Conservation (phyloP, 2,329 filamentous ascomycete species). For the Arthrobotrys megalospora region DNA sequence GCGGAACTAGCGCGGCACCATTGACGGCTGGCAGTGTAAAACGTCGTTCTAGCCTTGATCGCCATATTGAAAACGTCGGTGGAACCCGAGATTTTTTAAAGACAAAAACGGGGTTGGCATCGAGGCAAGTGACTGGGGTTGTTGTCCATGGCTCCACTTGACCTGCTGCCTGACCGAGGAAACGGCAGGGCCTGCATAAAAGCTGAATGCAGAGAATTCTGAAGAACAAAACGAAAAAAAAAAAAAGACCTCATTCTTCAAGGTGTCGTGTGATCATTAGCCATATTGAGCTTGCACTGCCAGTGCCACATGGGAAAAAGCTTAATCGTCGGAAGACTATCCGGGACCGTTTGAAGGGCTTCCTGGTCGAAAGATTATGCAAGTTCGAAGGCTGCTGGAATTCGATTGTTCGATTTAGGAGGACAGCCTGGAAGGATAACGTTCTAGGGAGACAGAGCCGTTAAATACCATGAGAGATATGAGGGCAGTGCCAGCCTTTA, state of each 20-base stretch:
- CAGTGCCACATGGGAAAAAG: constrained; percentile 27
- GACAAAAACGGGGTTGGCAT: constrained; percentile 9
- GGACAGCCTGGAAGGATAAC: background rate
- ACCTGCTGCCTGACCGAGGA: constrained; percentile 20
- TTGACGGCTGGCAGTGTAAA: background rate
- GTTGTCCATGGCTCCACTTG: constrained; percentile 6
- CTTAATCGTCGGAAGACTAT: constrained; percentile 16
- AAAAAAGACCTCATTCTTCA: constrained; percentile 20
- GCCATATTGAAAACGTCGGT: constrained; percentile 4
- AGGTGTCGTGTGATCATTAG: constrained; percentile 25
- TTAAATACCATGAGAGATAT: constrained; percentile 2
- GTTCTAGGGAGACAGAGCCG: background rate
- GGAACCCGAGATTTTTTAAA: constrained; percentile 22
- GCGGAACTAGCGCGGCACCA: constrained; percentile 11
- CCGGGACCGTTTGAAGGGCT: background rate
- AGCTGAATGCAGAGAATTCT: background rate
- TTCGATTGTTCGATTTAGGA: background rate
- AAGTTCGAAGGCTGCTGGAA: constrained; percentile 7
- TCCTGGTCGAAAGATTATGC: constrained; percentile 7
- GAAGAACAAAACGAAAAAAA: background rate
- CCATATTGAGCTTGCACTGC: background rate
- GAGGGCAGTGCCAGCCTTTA: background rate
- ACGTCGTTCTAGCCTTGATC: constrained; percentile 5
- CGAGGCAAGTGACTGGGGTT: constrained; percentile 2
- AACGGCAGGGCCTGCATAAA: constrained; percentile 7